Conservation (phyloP, 495 filamentous ascomycete genomes). For the Neurospora discreta region DNA sequence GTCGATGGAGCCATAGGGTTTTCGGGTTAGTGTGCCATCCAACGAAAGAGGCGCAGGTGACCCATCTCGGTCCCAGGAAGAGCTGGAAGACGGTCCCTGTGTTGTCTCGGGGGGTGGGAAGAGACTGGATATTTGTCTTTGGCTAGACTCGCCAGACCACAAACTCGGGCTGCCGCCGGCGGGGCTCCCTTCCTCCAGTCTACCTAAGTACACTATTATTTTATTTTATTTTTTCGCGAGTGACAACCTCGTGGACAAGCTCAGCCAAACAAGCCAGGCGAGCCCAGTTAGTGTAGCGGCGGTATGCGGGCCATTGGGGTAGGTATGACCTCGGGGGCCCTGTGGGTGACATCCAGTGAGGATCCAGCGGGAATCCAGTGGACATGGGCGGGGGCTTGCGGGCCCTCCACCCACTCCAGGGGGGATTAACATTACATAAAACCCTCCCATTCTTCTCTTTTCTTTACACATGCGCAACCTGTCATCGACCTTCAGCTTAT, state of each 20-base stretch:
- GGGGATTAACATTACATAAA: constrained; percentile 46
- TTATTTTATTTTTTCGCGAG: not conserved
- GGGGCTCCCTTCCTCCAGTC: not conserved
- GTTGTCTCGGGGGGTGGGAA: not conserved
- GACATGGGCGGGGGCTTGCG: constrained; percentile 14
- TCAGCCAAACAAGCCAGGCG: not conserved
- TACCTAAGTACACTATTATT: no score
- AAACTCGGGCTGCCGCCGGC: not conserved
- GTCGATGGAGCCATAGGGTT: not conserved
- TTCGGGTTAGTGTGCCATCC: not conserved
- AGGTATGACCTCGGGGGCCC: not conserved
- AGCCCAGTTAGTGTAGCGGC: not conserved
- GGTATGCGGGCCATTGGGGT: not conserved
- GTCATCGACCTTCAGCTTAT: constrained; percentile 33
- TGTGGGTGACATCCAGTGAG: not conserved
- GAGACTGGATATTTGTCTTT: not conserved
- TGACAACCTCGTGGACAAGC: not conserved
- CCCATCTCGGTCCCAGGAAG: not conserved
- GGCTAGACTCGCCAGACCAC: not conserved
- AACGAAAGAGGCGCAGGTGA: not conserved
- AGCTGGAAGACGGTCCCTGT: not conserved
- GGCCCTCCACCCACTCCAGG: constrained; percentile 21
- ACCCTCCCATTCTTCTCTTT: constrained; percentile 36
- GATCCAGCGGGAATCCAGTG: not conserved
- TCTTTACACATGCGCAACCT: constrained; percentile 37